Conservation (phyloP, 306 rosid genomes). For the Cyclanthera cordifolia region DNA sequence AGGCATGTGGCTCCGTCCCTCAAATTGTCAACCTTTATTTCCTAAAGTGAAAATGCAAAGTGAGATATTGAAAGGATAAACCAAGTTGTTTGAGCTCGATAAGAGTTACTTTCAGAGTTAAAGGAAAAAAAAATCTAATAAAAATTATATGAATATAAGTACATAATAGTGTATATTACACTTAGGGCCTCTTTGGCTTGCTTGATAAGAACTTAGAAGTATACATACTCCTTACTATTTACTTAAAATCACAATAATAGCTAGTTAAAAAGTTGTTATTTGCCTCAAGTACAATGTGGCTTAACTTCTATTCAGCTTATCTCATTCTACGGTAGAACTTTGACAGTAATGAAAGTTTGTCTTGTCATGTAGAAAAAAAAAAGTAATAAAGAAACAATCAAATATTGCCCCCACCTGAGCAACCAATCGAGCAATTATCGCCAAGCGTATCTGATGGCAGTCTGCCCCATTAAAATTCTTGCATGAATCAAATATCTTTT, state of each 20-base stretch:
- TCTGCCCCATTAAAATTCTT: slow-evolving; percentile 45
- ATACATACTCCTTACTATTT: slow-evolving; percentile 5
- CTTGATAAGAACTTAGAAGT: background rate
- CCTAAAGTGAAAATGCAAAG: background rate
- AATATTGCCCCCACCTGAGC: slow-evolving; percentile 57
- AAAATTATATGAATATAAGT: background rate
- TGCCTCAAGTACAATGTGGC: slow-evolving; percentile 2
- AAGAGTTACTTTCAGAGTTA: background rate
- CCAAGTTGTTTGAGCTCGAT: background rate
- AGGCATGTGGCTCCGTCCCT: background rate
- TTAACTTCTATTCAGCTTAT: background rate
- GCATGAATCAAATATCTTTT: slow-evolving; percentile 58
- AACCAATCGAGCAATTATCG: slow-evolving; percentile 77
- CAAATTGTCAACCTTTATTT: background rate
- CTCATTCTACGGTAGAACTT: background rate
- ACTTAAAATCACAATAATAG: slow-evolving; percentile 1
- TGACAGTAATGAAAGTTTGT: background rate
- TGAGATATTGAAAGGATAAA: slow-evolving; percentile 3
- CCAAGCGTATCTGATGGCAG: slow-evolving; percentile 62
- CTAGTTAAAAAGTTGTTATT: slow-evolving; percentile 2
- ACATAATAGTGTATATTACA: slow-evolving; percentile 7
- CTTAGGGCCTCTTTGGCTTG: slow-evolving; percentile 10
- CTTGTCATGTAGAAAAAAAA: background rate
- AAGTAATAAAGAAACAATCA: slow-evolving; percentile 5
- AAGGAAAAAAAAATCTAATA: background rate